These are phyloP conservation scores for Sclerotinia spermophila DNA, from an alignment of 2,329 filamentous ascomycete genomes.

Conservation along the genomic window DNA sequence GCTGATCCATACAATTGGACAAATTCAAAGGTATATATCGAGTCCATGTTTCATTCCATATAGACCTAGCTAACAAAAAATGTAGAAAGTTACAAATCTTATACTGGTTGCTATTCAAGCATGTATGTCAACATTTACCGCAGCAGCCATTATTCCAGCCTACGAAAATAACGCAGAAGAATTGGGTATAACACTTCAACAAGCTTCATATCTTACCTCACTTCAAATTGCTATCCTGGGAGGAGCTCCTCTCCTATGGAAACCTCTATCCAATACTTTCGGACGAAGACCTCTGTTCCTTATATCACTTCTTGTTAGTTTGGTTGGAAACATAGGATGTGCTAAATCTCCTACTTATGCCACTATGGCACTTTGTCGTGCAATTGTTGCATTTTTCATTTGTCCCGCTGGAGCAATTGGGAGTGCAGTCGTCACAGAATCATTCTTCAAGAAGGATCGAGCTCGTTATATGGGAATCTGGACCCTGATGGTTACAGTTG, in stretches of 20 bases:
- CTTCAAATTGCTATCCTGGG: conserved; percentile 51
- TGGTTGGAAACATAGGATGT: conserved; percentile 49
- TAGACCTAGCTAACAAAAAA: neutral
- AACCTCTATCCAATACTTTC: conserved; percentile 48
- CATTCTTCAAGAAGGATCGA: conserved; percentile 51
- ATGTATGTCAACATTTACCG: conserved; percentile 50
- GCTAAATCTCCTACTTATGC: conserved; percentile 46
- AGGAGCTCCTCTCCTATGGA: conserved; percentile 50
- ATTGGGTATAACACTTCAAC: conserved; percentile 43
- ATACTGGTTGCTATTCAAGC: conserved; percentile 50
- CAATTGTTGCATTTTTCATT: conserved; percentile 51
- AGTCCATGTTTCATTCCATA: neutral
- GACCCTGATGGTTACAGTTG: conserved; percentile 39
- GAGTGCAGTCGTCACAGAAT: conserved; percentile 54
- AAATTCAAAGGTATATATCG: conserved; percentile 43
- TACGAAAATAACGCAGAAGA: conserved; percentile 47
- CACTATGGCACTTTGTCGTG: conserved; percentile 46
- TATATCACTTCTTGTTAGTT: conserved; percentile 43
- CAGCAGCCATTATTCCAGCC: conserved; percentile 48
- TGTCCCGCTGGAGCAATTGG: conserved; percentile 48
- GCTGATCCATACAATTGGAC: conserved; percentile 55
- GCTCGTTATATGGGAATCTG: conserved; percentile 52
- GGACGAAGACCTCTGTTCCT: conserved; percentile 51
- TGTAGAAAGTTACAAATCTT: conserved; percentile 47
- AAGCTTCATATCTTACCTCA: conserved; percentile 47